phyloP scores from a whole-genome alignment of 208 protist genomes.

The Leishmania aethiopica region DNA sequence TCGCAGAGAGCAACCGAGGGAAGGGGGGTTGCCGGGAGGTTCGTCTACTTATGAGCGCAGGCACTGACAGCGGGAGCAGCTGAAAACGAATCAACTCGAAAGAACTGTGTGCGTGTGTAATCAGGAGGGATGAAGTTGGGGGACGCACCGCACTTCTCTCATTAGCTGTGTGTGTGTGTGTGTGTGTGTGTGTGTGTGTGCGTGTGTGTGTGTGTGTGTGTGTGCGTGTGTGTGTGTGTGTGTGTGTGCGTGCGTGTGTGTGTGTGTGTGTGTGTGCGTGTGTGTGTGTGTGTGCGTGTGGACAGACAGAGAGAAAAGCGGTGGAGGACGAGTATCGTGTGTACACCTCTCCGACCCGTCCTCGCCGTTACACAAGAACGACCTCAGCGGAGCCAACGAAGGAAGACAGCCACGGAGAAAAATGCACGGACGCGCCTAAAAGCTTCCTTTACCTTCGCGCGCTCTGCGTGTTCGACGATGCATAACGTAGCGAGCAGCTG shows the following conservation, averaged over 20 bases:
- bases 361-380: too few relatives aligned
- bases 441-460: not conserved
- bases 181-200: not conserved
- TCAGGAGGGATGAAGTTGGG: too few relatives aligned
- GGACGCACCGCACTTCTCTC: not conserved
- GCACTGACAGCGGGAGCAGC: not conserved
- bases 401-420: not conserved
- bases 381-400: not conserved
- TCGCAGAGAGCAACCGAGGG: not conserved
- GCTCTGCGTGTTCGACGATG: not conserved
- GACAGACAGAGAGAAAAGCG: not conserved
- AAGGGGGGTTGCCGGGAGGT: not conserved
- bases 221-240: slow-evolving; percentile 1
- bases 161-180: not conserved
- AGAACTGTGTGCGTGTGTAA: not conserved
- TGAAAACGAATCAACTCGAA: not conserved
- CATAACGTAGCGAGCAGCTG: not conserved
- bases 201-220: not conserved
- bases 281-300: not conserved
- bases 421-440: not conserved
- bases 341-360: too few relatives aligned
- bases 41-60: not conserved
- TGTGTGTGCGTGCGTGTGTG: not conserved
- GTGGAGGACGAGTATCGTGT: too few relatives aligned
- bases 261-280: not conserved